Evolutionary conservation across 371 early-diverging fungal species (phyloP), one percentile per base, ranked within the genome.

Genomic region (Actinomucor elegans): DNA sequence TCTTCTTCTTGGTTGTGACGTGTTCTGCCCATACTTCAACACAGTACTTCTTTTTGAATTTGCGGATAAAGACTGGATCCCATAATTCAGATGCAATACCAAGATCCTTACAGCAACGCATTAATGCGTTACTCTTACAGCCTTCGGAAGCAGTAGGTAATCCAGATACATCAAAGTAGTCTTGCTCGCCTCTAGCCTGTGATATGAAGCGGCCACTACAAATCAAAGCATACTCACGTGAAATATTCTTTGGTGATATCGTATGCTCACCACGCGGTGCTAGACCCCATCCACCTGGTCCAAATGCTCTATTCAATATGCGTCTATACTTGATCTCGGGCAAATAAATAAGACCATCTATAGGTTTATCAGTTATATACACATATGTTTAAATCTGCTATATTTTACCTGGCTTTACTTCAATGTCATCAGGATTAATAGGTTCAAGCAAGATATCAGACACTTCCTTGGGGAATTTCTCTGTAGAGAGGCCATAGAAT

Each of bases 261-360:
- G 92, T 90, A 64, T 94, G 92, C 18, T 93, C 92, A 29, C 94
- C 94, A 43, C 97, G 86, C 14, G 97, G 97, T 18, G 93, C 92
- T 20, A 97, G 69, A 5, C 93, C 92, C 93, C 93, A 93, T 61
- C 53, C 97, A 59, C 98, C 98, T 12, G 98, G 97, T 10, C 97
- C 96, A 73, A 98, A 97, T 3, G 97, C 94, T 54, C 75, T 83
- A 53, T 95, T 96, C 32, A 98, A 77, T 38, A 96, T 92, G 35
- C 96, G 88, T 23, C 98, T 86, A 73, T 95, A 97, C 63, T 95
- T 96, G 64, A 97, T 98, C 73, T 97, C 97, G 24, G 97, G 97
- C 5, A 97, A 73, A 62, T 97, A 97, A 21, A 95, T 52, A 40
- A 94, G 55, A 8, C 99, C 99, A 66, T 98, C 96, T 88, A 54